Evolutionary conservation across 2,329 filamentous ascomycete genomes (phyloP).

Genomic region (Hyphodiscus sp.): DNA sequence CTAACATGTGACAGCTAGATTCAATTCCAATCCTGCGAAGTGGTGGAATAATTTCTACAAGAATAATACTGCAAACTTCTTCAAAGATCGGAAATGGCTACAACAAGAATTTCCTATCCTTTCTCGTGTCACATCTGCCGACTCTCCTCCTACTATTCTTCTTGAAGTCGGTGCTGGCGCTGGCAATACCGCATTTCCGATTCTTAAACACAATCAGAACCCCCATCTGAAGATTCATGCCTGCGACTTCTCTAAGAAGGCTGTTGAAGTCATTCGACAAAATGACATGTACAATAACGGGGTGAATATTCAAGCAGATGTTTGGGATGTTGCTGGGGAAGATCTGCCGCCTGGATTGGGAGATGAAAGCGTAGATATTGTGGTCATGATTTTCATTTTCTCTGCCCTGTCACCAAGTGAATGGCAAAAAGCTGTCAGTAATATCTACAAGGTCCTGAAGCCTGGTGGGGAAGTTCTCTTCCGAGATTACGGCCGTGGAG

Average conservation of each 20-base stretch:
- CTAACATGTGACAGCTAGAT: slow-evolving; percentile 50
- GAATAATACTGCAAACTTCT: slow-evolving; percentile 95
- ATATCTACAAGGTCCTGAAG: slow-evolving; percentile 77
- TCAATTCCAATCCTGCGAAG: slow-evolving; percentile 84
- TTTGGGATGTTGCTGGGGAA: slow-evolving; percentile 81
- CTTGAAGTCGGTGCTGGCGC: slow-evolving; percentile 93
- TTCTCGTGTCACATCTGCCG: slow-evolving; percentile 63
- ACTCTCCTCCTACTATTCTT: slow-evolving; percentile 63
- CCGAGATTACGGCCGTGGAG: slow-evolving; percentile 91
- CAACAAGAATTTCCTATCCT: slow-evolving; percentile 92
- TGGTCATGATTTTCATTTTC: slow-evolving; percentile 96
- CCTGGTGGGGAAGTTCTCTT: slow-evolving; percentile 92
- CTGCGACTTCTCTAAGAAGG: slow-evolving; percentile 93
- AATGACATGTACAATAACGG: slow-evolving; percentile 66
- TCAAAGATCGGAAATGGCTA: slow-evolving; percentile 97
- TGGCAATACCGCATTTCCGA: slow-evolving; percentile 92
- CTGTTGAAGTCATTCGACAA: slow-evolving; percentile 83
- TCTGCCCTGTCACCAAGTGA: slow-evolving; percentile 80
- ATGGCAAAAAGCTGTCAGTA: slow-evolving; percentile 76
- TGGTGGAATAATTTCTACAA: slow-evolving; percentile 99
- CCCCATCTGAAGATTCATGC: slow-evolving; percentile 77
- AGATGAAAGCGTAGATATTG: slow-evolving; percentile 80
- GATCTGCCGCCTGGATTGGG: slow-evolving; percentile 69
- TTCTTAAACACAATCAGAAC: slow-evolving; percentile 80
- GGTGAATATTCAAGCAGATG: slow-evolving; percentile 73